phyloP scores from a whole-genome alignment of 129 eudicot genomes.

The Chrysanthemum makinoi region DNA sequence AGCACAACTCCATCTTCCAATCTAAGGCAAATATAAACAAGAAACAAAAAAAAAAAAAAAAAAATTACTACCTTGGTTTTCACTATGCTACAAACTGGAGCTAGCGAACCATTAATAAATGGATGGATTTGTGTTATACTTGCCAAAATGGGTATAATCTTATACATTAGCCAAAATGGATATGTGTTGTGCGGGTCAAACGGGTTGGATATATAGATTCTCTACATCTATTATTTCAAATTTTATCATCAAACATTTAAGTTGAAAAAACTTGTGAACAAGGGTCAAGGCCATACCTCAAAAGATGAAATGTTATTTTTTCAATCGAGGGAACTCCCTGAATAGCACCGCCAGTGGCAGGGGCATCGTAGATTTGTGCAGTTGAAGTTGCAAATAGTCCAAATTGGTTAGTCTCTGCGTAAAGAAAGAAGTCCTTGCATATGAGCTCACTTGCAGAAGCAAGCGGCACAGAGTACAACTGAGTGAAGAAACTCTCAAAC shows the following conservation, averaged over 20 bases:
- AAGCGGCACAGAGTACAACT: conserved; percentile 70
- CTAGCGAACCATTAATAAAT: not conserved
- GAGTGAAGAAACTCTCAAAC: conserved; percentile 92
- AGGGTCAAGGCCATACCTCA: conserved; percentile 56
- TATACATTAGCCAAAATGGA: too few species aligned
- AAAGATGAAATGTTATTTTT: conserved; percentile 83
- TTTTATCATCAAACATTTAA: not conserved
- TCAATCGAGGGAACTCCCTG: conserved; percentile 94
- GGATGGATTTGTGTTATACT: not conserved
- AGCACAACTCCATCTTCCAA: conserved; percentile 89
- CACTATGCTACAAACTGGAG: not conserved
- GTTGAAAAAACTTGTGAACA: not conserved
- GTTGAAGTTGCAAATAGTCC: conserved; percentile 97
- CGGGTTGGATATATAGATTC: too few species aligned
- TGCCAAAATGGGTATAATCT: too few species aligned
- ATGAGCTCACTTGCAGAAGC: conserved; percentile 88
- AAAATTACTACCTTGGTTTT: not conserved
- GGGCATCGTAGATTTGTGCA: conserved; percentile 86
- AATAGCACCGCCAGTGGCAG: conserved; percentile 85
- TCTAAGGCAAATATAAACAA: conserved; percentile 38
- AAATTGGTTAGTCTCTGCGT: conserved; percentile 61
- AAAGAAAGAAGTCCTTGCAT: conserved; percentile 96
- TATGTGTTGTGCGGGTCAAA: too few species aligned
- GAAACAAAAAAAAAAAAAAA: not conserved
- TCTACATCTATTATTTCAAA: too few species aligned